phyloP scores from a whole-genome alignment of 116 monocot genomes.

The Zostera marina region DNA sequence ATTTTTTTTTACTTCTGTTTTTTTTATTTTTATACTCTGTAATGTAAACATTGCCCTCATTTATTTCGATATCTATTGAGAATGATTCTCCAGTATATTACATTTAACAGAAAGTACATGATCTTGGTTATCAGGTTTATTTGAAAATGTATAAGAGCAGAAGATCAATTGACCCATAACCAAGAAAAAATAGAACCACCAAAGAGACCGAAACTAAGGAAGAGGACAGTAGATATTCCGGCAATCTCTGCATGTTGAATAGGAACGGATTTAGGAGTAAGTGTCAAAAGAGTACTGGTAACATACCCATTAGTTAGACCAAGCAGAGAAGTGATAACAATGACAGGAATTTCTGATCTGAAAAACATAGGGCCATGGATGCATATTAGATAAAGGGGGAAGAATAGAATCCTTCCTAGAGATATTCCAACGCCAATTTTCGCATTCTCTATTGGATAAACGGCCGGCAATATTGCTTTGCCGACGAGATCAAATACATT shows the following conservation, averaged over 20 bases:
- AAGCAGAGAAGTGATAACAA: conserved; percentile 13
- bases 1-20: too few relatives aligned
- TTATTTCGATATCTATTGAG: too few relatives aligned
- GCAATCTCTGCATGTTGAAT: conserved; percentile 19
- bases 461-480: conserved; percentile 13
- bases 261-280: conserved; percentile 17
- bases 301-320: conserved; percentile 23
- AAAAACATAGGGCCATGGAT: conserved; percentile 17
- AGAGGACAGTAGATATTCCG: conserved; percentile 16
- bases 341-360: conserved; percentile 11
- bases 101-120: too few relatives aligned
- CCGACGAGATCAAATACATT: conserved; percentile 24
- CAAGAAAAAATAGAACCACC: conserved; percentile 14
- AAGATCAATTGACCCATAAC: conserved; percentile 23
- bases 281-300: conserved; percentile 17
- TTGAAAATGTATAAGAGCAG: too few relatives aligned
- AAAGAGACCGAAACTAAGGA: conserved; percentile 9
- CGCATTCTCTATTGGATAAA: conserved; percentile 12
- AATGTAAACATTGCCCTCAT: too few relatives aligned
- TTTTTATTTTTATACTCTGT: too few relatives aligned
- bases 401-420: conserved; percentile 16
- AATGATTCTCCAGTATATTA: too few relatives aligned
- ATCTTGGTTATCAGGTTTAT: too few relatives aligned
- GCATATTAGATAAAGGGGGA: conserved; percentile 14
- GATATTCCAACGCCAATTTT: conserved; percentile 6